Conservation (phyloP, 495 filamentous ascomycete genomes). For the Lineolata rhizophorae region DNA sequence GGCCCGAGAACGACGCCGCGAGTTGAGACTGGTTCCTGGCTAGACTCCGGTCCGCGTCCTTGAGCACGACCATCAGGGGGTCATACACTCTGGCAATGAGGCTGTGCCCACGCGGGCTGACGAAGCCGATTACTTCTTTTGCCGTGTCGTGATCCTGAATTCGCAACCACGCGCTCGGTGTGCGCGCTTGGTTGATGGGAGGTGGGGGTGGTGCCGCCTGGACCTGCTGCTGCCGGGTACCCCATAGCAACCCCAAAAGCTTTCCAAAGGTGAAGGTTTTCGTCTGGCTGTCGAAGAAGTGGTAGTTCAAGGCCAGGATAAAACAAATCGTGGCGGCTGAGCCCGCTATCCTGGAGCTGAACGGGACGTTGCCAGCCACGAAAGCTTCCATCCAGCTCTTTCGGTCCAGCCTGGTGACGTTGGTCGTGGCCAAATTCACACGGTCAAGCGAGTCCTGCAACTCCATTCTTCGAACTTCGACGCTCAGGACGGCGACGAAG, state of each 20-base stretch:
- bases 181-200: conserved; percentile 43
- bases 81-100: conserved; percentile 46
- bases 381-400: conserved; percentile 27
- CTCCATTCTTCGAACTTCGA: conserved; percentile 50
- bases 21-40: no score
- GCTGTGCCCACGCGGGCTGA: conserved; percentile 41
- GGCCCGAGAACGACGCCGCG: conserved; percentile 25
- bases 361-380: conserved; percentile 25
- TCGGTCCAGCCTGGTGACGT: conserved; percentile 12
- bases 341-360: conserved; percentile 37
- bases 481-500: conserved; percentile 49
- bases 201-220: conserved; percentile 7
- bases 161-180: conserved; percentile 44
- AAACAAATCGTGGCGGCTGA: conserved; percentile 38
- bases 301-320: conserved; percentile 37
- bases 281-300: conserved; percentile 31
- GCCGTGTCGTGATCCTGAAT: conserved; percentile 56
- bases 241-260: conserved; percentile 1
- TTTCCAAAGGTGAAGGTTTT: no score
- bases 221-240: not conserved
- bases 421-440: conserved; percentile 12
- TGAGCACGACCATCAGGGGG: conserved; percentile 42
- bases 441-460: conserved; percentile 29
- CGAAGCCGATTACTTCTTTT: conserved; percentile 40
- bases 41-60: conserved; percentile 39